These are phyloP conservation scores for Candolleomyces aberdarensis DNA, from an alignment of 768 basidiomycete genomes.

Conservation along the genomic window DNA sequence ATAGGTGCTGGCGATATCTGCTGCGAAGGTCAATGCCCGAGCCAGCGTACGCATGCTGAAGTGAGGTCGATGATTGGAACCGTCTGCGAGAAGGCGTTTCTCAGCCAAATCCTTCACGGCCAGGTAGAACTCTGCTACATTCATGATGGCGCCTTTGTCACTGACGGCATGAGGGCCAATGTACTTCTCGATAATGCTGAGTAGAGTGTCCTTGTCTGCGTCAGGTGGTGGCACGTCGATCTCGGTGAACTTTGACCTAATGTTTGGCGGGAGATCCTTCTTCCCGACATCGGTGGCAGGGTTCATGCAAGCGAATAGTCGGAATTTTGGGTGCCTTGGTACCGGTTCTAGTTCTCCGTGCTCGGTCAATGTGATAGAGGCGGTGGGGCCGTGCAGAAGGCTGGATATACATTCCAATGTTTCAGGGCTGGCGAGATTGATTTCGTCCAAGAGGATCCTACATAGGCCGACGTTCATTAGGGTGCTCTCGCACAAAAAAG, in stretches of 20 bases:
- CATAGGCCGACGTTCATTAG: background rate
- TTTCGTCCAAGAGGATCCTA: constrained; percentile 94
- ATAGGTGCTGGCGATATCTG: constrained; percentile 73
- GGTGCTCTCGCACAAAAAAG: background rate
- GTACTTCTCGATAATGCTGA: constrained; percentile 86
- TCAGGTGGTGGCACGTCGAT: constrained; percentile 95
- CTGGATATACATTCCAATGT: constrained; percentile 90
- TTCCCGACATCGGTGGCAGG: constrained; percentile 99
- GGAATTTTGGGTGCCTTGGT: constrained; percentile 91
- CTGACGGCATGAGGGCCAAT: constrained; percentile 80
- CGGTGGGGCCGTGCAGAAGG: constrained; percentile 79
- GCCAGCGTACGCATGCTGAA: constrained; percentile 96
- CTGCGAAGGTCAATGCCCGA: constrained; percentile 86
- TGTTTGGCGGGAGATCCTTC: constrained; percentile 90
- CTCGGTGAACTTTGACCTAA: constrained; percentile 91
- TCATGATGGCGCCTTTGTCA: constrained; percentile 84
- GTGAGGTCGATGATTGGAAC: constrained; percentile 88
- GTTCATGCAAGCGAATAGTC: constrained; percentile 99
- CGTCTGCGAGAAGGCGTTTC: constrained; percentile 81
- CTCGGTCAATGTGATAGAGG: constrained; percentile 92
- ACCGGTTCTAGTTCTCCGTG: constrained; percentile 88
- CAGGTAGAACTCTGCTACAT: constrained; percentile 88
- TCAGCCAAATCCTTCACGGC: constrained; percentile 76
- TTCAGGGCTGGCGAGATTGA: constrained; percentile 92
- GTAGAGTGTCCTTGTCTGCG: constrained; percentile 83